Conservation (phyloP, 441 rosid species). For the Brassica hybrid region DNA sequence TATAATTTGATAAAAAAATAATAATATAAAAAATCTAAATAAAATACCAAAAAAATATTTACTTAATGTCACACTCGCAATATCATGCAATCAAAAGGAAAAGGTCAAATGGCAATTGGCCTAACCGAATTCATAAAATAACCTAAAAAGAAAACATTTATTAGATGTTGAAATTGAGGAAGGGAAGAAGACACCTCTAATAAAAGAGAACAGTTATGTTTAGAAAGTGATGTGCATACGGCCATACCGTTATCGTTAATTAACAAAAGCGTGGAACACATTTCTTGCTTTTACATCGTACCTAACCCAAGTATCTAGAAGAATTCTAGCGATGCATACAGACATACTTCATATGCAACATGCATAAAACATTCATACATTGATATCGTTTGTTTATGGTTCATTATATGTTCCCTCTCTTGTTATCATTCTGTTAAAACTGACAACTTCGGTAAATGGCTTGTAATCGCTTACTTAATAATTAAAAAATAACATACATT, state of each 20-base stretch:
- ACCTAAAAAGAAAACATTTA: neutral
- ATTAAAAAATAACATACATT: too few relatives aligned
- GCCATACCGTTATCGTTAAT: neutral
- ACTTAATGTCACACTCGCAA: neutral
- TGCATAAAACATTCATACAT: too few relatives aligned
- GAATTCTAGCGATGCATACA: neutral
- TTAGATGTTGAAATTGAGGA: slow-evolving; percentile 11
- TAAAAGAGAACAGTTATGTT: slow-evolving; percentile 4
- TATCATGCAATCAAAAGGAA: neutral
- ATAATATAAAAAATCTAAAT: neutral
- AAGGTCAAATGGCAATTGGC: neutral
- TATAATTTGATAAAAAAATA: neutral
- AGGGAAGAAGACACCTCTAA: slow-evolving; percentile 9
- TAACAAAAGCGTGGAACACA: slow-evolving; percentile 14
- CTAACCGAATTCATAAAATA: slow-evolving; percentile 1
- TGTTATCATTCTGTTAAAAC: neutral
- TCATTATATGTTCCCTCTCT: neutral
- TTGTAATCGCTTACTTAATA: too few relatives aligned
- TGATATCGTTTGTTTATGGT: neutral
- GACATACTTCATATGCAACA: slow-evolving; percentile 3
- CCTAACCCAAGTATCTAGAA: slow-evolving; percentile 8
- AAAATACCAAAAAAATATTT: neutral
- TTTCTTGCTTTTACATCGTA: slow-evolving; percentile 29
- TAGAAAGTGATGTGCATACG: slow-evolving; percentile 11
- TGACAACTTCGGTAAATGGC: neutral